Evolutionary conservation across 2,329 filamentous ascomycete species (phyloP).

Genomic region (Conoideocrella luteorostrata): DNA sequence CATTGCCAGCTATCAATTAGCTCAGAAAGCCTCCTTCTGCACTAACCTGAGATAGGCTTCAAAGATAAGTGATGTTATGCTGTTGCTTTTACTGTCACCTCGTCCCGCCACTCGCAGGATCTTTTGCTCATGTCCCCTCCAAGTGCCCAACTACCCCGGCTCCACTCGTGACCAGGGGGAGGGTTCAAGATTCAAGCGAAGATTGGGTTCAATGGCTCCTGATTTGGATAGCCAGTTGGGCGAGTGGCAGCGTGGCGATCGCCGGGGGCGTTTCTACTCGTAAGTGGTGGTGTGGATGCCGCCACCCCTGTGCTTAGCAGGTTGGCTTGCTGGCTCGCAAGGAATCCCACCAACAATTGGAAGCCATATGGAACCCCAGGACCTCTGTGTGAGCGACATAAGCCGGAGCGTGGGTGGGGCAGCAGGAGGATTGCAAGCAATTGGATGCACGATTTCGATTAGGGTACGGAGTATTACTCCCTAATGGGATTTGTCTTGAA

Average conservation of each 20-base stretch:
- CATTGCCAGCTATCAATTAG: neutral
- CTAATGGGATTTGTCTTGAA: no score
- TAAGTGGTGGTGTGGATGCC: no score
- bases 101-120: neutral
- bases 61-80: neutral
- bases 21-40: neutral
- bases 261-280: no score
- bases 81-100: neutral
- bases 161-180: neutral
- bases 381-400: no score
- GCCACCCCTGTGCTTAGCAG: no score
- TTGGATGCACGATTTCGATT: no score
- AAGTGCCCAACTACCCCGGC: neutral
- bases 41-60: neutral
- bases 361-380: no score
- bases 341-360: no score
- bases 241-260: neutral
- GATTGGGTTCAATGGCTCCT: neutral
- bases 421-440: no score
- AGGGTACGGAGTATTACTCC: no score
- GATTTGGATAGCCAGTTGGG: neutral
- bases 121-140: constrained; percentile 3
- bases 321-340: no score
- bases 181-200: neutral
- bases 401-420: no score